A percentile compares a stretch with the other conserved stretches of the same genome.
Conservation (phyloP, 1,284 basidiomycete genomes). For the Ganoderma leucocontextum region DNA sequence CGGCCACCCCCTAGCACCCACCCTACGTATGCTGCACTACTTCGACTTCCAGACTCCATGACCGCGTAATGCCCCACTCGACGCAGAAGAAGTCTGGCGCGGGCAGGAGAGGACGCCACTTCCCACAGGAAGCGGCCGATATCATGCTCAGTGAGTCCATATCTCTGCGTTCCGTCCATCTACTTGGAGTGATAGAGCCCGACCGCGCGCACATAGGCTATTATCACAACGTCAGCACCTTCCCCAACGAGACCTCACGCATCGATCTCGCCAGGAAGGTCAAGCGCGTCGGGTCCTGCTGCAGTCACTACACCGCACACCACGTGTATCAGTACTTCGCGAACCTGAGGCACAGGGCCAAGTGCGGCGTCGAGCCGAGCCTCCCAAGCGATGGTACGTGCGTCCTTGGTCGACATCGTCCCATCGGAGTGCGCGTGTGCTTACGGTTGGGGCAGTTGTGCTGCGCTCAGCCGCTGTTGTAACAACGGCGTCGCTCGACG, state of each 20-base stretch:
- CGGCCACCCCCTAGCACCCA: too few relatives aligned
- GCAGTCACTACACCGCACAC: not conserved
- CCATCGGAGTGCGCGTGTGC: not conserved
- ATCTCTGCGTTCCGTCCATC: too few relatives aligned
- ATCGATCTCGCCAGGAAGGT: not conserved
- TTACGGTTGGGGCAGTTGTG: too few relatives aligned
- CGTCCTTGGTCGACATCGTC: not conserved
- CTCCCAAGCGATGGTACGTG: not conserved
- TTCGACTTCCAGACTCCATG: too few relatives aligned
- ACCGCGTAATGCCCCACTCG: too few relatives aligned
- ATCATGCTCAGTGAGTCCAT: too few relatives aligned
- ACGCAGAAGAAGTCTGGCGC: too few relatives aligned
- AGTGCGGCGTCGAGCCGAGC: not conserved
- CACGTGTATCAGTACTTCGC: not conserved
- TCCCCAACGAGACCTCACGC: not conserved
- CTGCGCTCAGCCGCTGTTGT: not conserved
- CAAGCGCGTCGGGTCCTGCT: not conserved
- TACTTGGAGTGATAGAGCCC: too few relatives aligned
- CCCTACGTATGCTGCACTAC: too few relatives aligned
- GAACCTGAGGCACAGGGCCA: not conserved
- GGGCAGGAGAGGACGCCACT: too few relatives aligned
- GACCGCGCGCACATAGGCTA: not conserved
- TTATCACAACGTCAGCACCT: not conserved
- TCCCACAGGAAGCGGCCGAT: too few relatives aligned
- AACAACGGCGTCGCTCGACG: not conserved